Percentiles rank a stretch among this genome's conserved stretches.
Evolutionary conservation across 768 basidiomycete genomes (phyloP).

Genomic region (Pisolithus sp.): DNA sequence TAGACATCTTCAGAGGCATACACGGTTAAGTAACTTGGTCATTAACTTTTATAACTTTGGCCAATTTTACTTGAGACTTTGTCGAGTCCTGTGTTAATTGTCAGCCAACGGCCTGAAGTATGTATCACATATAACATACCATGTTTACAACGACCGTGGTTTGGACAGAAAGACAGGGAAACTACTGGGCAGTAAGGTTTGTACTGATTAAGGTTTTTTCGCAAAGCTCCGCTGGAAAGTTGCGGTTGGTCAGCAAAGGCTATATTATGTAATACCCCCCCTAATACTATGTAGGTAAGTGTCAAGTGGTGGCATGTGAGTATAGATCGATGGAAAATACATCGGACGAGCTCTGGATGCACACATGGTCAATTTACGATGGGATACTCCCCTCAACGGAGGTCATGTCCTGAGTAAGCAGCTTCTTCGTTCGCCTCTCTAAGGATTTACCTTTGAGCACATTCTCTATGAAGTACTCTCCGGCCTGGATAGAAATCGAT

Average conservation of each 20-base stretch:
- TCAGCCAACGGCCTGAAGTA: background rate
- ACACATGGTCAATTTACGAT: background rate
- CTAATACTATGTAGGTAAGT: too few species aligned
- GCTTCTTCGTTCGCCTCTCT: conserved; percentile 34
- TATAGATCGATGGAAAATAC: too few species aligned
- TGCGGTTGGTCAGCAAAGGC: background rate
- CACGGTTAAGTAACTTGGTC: background rate
- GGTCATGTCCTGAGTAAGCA: conserved; percentile 21
- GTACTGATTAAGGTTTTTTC: conserved; percentile 21
- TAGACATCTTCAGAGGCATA: conserved; percentile 1
- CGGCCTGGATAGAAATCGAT: conserved; percentile 52
- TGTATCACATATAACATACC: conserved; percentile 12
- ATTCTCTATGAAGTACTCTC: conserved; percentile 93
- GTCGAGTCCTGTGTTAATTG: conserved; percentile 56
- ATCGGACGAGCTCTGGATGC: background rate
- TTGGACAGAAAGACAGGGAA: conserved; percentile 6
- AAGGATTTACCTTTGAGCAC: conserved; percentile 59
- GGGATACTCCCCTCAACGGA: conserved; percentile 1
- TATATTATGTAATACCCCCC: background rate
- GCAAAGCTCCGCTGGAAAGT: conserved; percentile 14
- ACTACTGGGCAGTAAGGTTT: conserved; percentile 3
- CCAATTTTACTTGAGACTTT: conserved; percentile 94
- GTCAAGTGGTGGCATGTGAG: too few species aligned
- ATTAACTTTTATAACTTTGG: conserved; percentile 90
- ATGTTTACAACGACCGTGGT: conserved; percentile 10